Evolutionary conservation across 2,329 filamentous ascomycete species (phyloP).

Genomic region (Penicillium brevicompactum): DNA sequence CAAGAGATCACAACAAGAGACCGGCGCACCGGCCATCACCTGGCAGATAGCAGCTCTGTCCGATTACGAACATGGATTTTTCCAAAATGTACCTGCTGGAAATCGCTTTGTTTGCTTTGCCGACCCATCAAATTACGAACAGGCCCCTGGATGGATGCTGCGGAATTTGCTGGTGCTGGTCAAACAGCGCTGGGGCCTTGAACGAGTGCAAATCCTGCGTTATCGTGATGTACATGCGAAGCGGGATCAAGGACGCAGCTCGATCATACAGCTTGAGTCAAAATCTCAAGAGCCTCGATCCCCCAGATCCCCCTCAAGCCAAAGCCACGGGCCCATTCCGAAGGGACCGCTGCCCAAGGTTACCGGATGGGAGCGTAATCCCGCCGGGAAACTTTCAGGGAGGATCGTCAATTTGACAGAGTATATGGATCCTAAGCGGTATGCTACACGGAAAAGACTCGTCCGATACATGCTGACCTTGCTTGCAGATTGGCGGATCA

Average conservation of each 20-base stretch:
- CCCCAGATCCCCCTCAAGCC: conserved; percentile 9
- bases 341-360: conserved; percentile 79
- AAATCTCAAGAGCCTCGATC: conserved; percentile 35
- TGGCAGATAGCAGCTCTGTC: conserved; percentile 80
- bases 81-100: conserved; percentile 68
- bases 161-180: conserved; percentile 86
- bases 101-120: conserved; percentile 85
- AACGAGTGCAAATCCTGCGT: conserved; percentile 79
- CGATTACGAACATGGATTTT: conserved; percentile 84
- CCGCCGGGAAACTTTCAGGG: conserved; percentile 73
- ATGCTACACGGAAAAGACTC: conserved; percentile 4
- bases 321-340: conserved; percentile 59
- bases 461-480: background rate
- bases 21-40: background rate
- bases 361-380: conserved; percentile 91
- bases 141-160: conserved; percentile 89
- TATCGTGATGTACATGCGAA: conserved; percentile 81
- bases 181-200: conserved; percentile 75
- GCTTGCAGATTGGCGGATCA: conserved; percentile 72
- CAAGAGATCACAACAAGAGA: background rate
- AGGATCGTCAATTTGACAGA: conserved; percentile 81
- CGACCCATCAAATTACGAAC: conserved; percentile 86
- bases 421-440: conserved; percentile 85
- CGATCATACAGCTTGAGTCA: conserved; percentile 68
- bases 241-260: conserved; percentile 78